These are phyloP conservation scores for Pterocarpus macrocarpus DNA, from an alignment of 306 rosid species.

Conservation along the genomic window DNA sequence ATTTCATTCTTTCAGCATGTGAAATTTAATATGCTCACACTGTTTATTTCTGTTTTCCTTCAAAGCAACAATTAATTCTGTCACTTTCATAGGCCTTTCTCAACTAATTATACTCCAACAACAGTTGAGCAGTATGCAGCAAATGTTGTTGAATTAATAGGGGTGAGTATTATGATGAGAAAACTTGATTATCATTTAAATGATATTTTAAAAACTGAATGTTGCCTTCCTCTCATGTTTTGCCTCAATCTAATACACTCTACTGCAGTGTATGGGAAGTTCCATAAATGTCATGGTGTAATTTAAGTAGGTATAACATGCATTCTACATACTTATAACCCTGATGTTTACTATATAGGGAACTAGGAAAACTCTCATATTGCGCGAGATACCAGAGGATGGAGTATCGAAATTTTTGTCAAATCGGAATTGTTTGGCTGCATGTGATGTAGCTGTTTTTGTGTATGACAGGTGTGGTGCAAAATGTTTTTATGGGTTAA, in stretches of 20 bases:
- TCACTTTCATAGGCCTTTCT: conserved; percentile 70
- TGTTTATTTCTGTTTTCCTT: conserved; percentile 44
- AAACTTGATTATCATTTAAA: conserved; percentile 39
- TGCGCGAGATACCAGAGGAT: conserved; percentile 91
- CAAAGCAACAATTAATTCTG: conserved; percentile 38
- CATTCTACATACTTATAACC: conserved; percentile 46
- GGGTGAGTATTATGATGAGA: conserved; percentile 63
- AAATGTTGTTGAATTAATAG: conserved; percentile 63
- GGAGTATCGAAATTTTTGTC: conserved; percentile 60
- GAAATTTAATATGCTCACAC: conserved; percentile 19
- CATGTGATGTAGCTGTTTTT: conserved; percentile 90
- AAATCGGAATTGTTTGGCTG: conserved; percentile 73
- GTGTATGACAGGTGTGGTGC: conserved; percentile 80
- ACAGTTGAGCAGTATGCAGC: conserved; percentile 73
- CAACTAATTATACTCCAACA: conserved; percentile 58
- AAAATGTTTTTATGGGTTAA: conserved; percentile 34
- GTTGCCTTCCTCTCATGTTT: conserved; percentile 10
- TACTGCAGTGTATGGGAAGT: no score
- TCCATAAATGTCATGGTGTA: conserved; percentile 23
- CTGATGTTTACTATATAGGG: conserved; percentile 62
- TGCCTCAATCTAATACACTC: conserved; percentile 30
- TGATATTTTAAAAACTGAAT: background rate
- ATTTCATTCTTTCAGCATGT: conserved; percentile 18
- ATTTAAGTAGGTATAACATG: conserved; percentile 22
- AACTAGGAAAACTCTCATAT: conserved; percentile 68